Conservation (phyloP, 2,329 filamentous ascomycete species). For the Fusarium brevicatenulatum region DNA sequence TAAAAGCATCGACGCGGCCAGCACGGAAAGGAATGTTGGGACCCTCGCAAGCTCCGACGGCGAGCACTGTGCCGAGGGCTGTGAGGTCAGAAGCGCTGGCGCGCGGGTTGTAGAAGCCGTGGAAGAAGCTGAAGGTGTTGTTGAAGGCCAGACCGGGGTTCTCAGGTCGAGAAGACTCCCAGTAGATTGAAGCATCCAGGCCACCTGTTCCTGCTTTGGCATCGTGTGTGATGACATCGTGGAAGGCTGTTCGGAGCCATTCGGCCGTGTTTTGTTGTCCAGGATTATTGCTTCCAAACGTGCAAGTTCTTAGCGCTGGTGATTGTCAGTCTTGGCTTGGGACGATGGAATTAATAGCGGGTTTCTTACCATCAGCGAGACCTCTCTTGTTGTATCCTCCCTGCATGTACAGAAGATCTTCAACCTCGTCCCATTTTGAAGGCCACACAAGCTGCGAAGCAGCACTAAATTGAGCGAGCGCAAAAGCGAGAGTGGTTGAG, state of each 20-base stretch:
- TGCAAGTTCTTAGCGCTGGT: conserved; percentile 33
- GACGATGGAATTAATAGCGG: accelerated
- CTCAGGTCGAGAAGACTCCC: conserved; percentile 37
- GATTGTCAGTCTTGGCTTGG: neutral
- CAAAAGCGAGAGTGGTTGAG: neutral
- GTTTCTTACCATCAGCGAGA: conserved; percentile 9
- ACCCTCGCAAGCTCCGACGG: conserved; percentile 54
- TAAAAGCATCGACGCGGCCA: conserved; percentile 46
- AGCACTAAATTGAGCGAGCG: neutral
- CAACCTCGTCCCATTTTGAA: conserved; percentile 30
- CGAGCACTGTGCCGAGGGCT: conserved; percentile 46
- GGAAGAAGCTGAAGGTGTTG: conserved; percentile 50
- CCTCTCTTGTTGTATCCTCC: conserved; percentile 6
- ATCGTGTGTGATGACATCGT: conserved; percentile 42
- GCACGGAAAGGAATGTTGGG: conserved; percentile 44
- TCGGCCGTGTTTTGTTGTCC: conserved; percentile 41
- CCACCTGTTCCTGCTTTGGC: conserved; percentile 34
- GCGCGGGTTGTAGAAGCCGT: conserved; percentile 5
- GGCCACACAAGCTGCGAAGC: conserved; percentile 31
- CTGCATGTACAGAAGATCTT: conserved; percentile 24
- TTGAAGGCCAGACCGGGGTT: conserved; percentile 37
- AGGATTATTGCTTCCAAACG: conserved; percentile 19
- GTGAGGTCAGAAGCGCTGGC: conserved; percentile 45
- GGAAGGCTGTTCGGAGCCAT: conserved; percentile 44
- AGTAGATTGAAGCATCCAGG: conserved; percentile 42